These are phyloP conservation scores for Breynia disticha DNA, from an alignment of 441 rosid species.

Conservation along the genomic window DNA sequence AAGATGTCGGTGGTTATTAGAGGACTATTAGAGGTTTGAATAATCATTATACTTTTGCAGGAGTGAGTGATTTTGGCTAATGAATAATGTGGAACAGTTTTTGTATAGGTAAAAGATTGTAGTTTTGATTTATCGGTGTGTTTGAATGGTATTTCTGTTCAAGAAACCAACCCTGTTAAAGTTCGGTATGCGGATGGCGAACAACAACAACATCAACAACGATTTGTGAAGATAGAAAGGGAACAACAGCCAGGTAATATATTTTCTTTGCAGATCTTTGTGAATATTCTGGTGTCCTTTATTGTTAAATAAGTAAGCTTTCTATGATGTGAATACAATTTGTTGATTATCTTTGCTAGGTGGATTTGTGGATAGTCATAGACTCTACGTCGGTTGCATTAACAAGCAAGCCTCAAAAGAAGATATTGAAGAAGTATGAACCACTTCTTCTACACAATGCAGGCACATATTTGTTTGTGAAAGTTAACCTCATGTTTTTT, in stretches of 20 bases:
- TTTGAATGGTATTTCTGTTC: slow-evolving; percentile 14
- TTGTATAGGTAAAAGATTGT: slow-evolving; percentile 10
- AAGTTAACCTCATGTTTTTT: neutral
- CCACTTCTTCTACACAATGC: neutral
- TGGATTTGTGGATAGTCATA: slow-evolving; percentile 44
- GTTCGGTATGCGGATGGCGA: slow-evolving; percentile 70
- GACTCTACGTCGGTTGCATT: slow-evolving; percentile 67
- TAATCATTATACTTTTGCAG: slow-evolving; percentile 55
- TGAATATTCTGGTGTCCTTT: neutral
- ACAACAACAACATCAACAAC: too few relatives aligned
- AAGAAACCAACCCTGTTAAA: slow-evolving; percentile 54
- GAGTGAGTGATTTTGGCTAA: slow-evolving; percentile 40
- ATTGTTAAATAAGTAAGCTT: neutral
- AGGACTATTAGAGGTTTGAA: slow-evolving; percentile 62
- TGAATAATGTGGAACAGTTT: neutral
- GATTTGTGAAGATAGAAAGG: slow-evolving; percentile 32
- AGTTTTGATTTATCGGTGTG: slow-evolving; percentile 9
- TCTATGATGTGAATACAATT: neutral
- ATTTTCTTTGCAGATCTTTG: neutral
- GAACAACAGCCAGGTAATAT: slow-evolving; percentile 10
- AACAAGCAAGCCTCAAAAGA: slow-evolving; percentile 51
- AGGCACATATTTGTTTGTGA: neutral
- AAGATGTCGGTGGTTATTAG: slow-evolving; percentile 56
- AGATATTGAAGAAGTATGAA: slow-evolving; percentile 68
- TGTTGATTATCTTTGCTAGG: slow-evolving; percentile 20